These are phyloP conservation scores for Polyporus tsugae DNA, from an alignment of 1,284 basidiomycete genomes.

Conservation along the genomic window DNA sequence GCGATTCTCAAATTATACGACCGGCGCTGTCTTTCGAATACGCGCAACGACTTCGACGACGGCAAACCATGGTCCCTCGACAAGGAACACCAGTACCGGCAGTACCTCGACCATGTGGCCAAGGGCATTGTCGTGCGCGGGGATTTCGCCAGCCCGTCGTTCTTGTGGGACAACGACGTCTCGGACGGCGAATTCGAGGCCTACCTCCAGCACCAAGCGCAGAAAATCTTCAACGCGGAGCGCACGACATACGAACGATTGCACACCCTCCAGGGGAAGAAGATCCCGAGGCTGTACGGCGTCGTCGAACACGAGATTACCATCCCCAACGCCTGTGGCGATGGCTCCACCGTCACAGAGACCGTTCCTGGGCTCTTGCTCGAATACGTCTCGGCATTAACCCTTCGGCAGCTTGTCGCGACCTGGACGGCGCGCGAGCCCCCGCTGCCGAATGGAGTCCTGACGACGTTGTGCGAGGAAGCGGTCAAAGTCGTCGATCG, in stretches of 20 bases:
- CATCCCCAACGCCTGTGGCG: conserved; percentile 10
- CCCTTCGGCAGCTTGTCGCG: conserved; percentile 15
- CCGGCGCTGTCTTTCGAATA: conserved; percentile 5
- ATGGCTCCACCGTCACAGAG: conserved; percentile 2
- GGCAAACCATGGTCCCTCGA: conserved; percentile 10
- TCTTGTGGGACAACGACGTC: conserved; percentile 10
- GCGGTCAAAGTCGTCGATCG: conserved; percentile 18
- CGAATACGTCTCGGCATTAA: conserved; percentile 17
- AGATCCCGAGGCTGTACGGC: conserved; percentile 18
- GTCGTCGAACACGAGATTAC: conserved; percentile 12
- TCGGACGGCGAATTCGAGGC: conserved; percentile 16
- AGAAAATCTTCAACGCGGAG: conserved; percentile 11
- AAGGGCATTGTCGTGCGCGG: neutral
- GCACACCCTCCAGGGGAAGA: conserved; percentile 18
- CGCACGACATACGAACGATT: conserved; percentile 15
- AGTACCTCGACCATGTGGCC: conserved; percentile 8
- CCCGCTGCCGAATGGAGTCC: conserved; percentile 8
- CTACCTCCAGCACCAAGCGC: conserved; percentile 1
- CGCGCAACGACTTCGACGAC: conserved; percentile 2
- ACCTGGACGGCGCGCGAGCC: conserved; percentile 18
- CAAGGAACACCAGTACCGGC: conserved; percentile 7
- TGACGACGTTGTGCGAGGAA: conserved; percentile 15
- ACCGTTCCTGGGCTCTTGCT: conserved; percentile 15
- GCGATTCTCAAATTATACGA: conserved; percentile 6
- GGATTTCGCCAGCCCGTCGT: conserved; percentile 3